Base-by-base conservation (phyloP, 768 basidiomycete species). In the Astraeus odoratus region DNA sequence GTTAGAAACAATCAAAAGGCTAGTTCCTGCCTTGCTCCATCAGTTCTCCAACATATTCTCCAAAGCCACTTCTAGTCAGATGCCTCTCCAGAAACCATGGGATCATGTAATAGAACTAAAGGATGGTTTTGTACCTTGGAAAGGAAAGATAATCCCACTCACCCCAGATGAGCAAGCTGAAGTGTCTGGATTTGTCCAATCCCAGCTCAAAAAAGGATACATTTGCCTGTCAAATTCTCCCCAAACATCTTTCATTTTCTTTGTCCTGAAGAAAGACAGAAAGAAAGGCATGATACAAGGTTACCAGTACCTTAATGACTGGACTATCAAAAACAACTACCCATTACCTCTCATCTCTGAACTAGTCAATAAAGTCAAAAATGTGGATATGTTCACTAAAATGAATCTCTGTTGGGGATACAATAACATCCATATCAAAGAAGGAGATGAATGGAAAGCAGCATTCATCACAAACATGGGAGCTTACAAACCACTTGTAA, bases 31-130 rank as follows among this genome's bases (percentile, higher is more conserved):
- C n/a, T 9, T 23, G 38, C 18, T 16, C 27, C 12, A 25, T 37
- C 36, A 4, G 24, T 6, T 15, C n/a, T n/a, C n/a, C n/a, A n/a
- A 29, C 1, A 33, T 48, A 8, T 48, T 48, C 27, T 35, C 29
- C 13, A 43, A 48, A 25, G 30, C 36, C 20, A 41, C 22, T 15
- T 37, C 34, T 7, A 36, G 38, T 15, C 6, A 19, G 1, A 34
- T 49, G 9, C 48, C 48, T 20, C 22, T 16, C 10, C 16, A 25
- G 8, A 49, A 40, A 33, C 26, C 25, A 9, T 49, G 42, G 36
- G 43, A 49, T 15, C 48, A 49, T 23, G 37, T 37, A 8, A n/a
- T n/a, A n/a, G n/a, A n/a, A n/a, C n/a, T n/a, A n/a, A n/a, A n/a
- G n/a, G n/a, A n/a, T n/a, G n/a, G 12, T n/a, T 31, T 31, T n/a